Conservation (phyloP, 352 stramenopile species). For the Phytopythium chamaehyphon region DNA sequence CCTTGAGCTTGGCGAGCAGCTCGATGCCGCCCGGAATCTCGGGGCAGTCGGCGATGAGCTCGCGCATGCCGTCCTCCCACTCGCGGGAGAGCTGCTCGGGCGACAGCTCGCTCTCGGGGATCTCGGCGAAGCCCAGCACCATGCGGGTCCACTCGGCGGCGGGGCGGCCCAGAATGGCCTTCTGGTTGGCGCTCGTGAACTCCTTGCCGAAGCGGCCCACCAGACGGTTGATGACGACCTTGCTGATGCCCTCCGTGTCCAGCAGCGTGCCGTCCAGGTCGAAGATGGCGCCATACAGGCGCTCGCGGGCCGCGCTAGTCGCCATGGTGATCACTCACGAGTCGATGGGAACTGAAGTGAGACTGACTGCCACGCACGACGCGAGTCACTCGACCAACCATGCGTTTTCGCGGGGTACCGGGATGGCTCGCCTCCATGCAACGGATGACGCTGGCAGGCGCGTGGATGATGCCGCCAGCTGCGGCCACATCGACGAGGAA, state of each 20-base stretch:
- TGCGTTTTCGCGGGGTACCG: too few relatives aligned
- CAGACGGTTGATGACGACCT: conserved; percentile 50
- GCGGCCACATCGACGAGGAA: too few relatives aligned
- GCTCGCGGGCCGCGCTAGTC: conserved; percentile 9
- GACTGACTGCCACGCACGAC: too few relatives aligned
- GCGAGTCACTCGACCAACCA: too few relatives aligned
- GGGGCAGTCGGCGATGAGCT: conserved; percentile 47
- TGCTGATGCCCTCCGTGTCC: conserved; percentile 75
- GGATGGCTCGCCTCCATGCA: too few relatives aligned
- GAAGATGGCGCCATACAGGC: conserved; percentile 58
- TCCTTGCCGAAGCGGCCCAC: conserved; percentile 49
- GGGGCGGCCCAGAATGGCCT: conserved; percentile 67
- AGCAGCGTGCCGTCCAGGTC: conserved; percentile 82
- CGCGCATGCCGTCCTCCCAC: conserved; percentile 56
- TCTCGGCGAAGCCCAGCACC: conserved; percentile 37
- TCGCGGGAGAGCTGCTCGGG: conserved; percentile 54
- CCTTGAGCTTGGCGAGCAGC: conserved; percentile 40
- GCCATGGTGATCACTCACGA: conserved; percentile 11
- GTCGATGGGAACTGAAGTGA: neutral
- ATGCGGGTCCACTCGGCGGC: conserved; percentile 69
- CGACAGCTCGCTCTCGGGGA: conserved; percentile 33
- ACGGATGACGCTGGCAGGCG: too few relatives aligned
- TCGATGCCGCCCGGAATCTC: conserved; percentile 53
- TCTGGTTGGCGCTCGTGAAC: conserved; percentile 63
- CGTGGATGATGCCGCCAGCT: too few relatives aligned